Conservation (phyloP, 1,139 yeast species). For the Debaryomyces coudertii region DNA sequence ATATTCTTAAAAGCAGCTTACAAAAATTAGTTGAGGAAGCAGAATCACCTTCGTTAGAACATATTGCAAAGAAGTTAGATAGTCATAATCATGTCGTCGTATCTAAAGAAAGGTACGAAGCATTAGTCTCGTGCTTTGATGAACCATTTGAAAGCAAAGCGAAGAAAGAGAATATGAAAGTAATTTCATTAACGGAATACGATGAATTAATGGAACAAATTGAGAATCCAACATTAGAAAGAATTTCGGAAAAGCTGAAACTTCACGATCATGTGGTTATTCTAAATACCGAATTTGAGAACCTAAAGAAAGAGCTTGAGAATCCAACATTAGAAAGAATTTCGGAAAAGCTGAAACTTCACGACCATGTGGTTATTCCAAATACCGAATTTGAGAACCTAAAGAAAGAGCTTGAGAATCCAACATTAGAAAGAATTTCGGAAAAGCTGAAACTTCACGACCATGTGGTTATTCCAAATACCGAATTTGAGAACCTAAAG, state of each 20-base stretch:
- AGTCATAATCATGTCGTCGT: slow-evolving; percentile 26
- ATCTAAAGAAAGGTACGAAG: slow-evolving; percentile 16
- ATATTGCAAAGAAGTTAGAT: slow-evolving; percentile 25
- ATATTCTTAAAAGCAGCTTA: slow-evolving; percentile 18
- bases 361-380: slow-evolving; percentile 22
- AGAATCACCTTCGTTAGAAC: slow-evolving; percentile 28
- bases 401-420: slow-evolving; percentile 21
- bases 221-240: neutral
- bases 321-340: neutral
- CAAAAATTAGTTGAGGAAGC: slow-evolving; percentile 10
- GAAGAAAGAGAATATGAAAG: slow-evolving; percentile 13
- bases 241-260: neutral
- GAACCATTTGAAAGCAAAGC: slow-evolving; percentile 9
- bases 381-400: slow-evolving; percentile 29
- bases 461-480: slow-evolving; percentile 24
- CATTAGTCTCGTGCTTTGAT: slow-evolving; percentile 9
- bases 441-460: slow-evolving; percentile 25
- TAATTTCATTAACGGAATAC: slow-evolving; percentile 16
- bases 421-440: slow-evolving; percentile 29
- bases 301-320: slow-evolving; percentile 13
- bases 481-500: slow-evolving; percentile 29
- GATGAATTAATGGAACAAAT: slow-evolving; percentile 15
- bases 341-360: neutral
- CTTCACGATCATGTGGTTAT: slow-evolving; percentile 15
- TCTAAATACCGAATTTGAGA: slow-evolving; percentile 12